Percentiles rank a stretch among this genome's conserved stretches.
Evolutionary conservation across 352 stramenopile species (phyloP).

Genomic region (Nannochloropsis limnetica): DNA sequence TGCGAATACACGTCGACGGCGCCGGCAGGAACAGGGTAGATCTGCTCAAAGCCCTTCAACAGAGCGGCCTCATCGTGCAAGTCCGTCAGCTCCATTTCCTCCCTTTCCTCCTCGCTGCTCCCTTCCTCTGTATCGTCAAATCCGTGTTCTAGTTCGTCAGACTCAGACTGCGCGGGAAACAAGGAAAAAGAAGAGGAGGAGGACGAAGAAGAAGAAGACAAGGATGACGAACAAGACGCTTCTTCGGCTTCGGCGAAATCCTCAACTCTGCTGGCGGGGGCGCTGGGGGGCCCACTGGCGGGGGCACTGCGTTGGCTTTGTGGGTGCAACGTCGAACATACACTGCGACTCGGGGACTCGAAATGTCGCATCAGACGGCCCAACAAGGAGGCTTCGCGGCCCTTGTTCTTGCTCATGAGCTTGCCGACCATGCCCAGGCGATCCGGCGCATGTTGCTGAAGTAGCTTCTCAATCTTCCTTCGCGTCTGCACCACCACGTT

Average conservation of each 20-base stretch:
- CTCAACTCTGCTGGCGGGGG: neutral
- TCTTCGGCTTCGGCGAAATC: neutral
- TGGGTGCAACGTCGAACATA: neutral
- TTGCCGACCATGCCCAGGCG: neutral
- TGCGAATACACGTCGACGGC: conserved; percentile 10
- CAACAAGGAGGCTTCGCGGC: conserved; percentile 11
- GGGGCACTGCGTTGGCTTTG: neutral
- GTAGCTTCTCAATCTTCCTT: neutral
- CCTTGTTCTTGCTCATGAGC: neutral
- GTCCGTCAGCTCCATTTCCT: neutral
- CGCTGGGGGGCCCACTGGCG: neutral
- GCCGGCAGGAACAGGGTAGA: conserved; percentile 1
- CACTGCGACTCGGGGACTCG: neutral
- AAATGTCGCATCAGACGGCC: neutral
- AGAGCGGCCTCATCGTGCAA: neutral
- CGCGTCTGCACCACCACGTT: conserved; percentile 15
- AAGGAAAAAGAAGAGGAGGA: neutral
- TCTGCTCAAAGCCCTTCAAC: conserved; percentile 21
- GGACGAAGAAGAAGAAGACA: neutral
- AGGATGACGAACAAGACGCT: neutral
- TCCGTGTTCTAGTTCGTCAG: neutral
- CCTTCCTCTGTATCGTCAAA: neutral
- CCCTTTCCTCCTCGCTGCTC: neutral
- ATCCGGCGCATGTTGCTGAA: neutral
- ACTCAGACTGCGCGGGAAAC: neutral